These are phyloP conservation scores for Mikania micrantha DNA, from an alignment of 129 eudicot genomes.

Conservation along the genomic window DNA sequence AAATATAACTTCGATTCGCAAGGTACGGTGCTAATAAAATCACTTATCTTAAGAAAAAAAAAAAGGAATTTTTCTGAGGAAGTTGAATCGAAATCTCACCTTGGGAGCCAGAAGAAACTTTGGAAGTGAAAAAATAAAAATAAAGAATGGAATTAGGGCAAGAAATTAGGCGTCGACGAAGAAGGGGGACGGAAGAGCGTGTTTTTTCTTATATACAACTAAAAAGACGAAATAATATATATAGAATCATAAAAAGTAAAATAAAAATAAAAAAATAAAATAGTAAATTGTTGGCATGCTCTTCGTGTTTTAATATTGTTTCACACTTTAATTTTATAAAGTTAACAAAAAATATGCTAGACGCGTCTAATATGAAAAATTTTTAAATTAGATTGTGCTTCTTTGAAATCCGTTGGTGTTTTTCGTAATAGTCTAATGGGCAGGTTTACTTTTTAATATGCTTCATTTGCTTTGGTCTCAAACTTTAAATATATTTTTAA, in stretches of 20 bases:
- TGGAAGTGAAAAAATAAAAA: neutral
- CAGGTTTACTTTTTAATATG: too few relatives aligned
- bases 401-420: too few relatives aligned
- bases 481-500: too few relatives aligned
- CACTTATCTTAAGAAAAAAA: neutral
- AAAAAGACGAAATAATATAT: neutral
- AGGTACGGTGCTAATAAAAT: neutral
- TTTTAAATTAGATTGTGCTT: too few relatives aligned
- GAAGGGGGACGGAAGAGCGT: neutral
- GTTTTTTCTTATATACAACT: constrained; percentile 2
- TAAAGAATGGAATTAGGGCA: neutral
- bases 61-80: neutral
- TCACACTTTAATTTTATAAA: too few relatives aligned
- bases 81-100: neutral
- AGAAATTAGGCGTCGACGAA: neutral
- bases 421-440: too few relatives aligned
- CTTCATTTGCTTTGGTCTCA: too few relatives aligned
- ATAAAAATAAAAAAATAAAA: neutral
- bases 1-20: neutral
- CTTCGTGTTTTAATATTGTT: too few relatives aligned
- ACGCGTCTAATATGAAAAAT: too few relatives aligned
- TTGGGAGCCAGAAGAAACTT: neutral
- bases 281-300: too few relatives aligned
- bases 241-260: neutral
- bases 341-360: too few relatives aligned